Evolutionary conservation across 2,329 filamentous ascomycete species (phyloP).

Genomic region (Plenodomus lindquistii): DNA sequence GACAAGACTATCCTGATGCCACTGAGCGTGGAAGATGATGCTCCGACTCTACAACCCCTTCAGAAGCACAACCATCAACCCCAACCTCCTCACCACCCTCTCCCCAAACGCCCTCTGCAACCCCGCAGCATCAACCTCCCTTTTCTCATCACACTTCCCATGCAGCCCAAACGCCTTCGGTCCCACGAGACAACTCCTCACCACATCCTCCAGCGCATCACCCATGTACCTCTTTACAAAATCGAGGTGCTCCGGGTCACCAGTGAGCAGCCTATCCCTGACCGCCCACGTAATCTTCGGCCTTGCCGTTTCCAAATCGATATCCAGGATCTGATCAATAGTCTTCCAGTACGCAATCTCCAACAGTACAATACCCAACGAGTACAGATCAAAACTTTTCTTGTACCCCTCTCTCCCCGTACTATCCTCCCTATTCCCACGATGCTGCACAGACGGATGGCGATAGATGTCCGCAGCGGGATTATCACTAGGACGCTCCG

Average conservation of each 20-base stretch:
- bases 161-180: constrained; percentile 33
- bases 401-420: constrained; percentile 39
- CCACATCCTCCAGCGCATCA: constrained; percentile 26
- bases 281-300: constrained; percentile 47
- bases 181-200: constrained; percentile 37
- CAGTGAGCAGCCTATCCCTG: constrained; percentile 31
- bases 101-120: constrained; percentile 39
- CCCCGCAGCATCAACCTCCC: constrained; percentile 30
- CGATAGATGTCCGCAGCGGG: constrained; percentile 56
- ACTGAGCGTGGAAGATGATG: background rate
- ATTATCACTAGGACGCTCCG: constrained; percentile 53
- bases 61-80: constrained; percentile 13
- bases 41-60: constrained; percentile 18
- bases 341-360: constrained; percentile 60
- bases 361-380: constrained; percentile 56
- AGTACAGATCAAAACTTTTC: constrained; percentile 59
- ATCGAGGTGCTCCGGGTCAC: constrained; percentile 19
- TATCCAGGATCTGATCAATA: constrained; percentile 50
- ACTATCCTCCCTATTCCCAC: constrained; percentile 32
- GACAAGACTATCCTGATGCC: background rate
- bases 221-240: constrained; percentile 34
- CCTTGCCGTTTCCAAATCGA: constrained; percentile 42
- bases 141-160: constrained; percentile 35
- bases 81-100: constrained; percentile 35
- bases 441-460: constrained; percentile 51